Conservation (phyloP, 371 early-diverging fungal genomes). For the Blastocladiella emersonii region DNA sequence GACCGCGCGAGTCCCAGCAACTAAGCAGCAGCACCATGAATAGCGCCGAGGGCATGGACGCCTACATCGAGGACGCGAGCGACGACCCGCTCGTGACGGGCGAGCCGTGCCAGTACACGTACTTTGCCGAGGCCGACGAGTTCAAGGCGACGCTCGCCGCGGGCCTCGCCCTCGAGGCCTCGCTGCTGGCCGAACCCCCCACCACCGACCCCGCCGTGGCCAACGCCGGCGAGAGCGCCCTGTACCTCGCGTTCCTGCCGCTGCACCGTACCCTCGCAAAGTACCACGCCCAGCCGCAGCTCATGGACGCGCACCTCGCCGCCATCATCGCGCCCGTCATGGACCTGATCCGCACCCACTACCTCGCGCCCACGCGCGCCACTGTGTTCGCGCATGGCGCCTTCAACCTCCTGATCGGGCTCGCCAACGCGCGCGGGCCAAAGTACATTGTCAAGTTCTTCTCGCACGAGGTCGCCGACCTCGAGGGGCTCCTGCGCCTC, state of each 20-base stretch:
- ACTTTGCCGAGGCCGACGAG: not conserved
- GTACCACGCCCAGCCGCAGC: conserved; percentile 77
- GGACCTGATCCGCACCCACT: conserved; percentile 17
- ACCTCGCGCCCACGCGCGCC: not conserved
- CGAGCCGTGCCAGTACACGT: not conserved
- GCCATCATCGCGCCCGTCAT: conserved; percentile 50
- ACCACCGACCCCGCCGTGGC: too few species aligned
- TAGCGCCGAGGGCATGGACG: too few species aligned
- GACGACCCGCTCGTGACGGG: too few species aligned
- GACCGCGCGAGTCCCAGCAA: too few species aligned
- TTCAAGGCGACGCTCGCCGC: not conserved
- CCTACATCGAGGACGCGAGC: too few species aligned
- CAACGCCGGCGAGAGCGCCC: not conserved
- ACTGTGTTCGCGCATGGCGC: conserved; percentile 7
- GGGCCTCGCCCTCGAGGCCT: not conserved
- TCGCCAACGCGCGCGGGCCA: conserved; percentile 77
- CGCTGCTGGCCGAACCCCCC: not conserved
- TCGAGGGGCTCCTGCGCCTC: conserved; percentile 65
- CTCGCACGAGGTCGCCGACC: conserved; percentile 73
- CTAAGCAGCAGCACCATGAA: too few species aligned
- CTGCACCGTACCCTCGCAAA: not conserved
- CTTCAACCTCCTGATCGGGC: conserved; percentile 45
- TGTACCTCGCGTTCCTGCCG: not conserved
- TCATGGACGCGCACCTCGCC: conserved; percentile 76
- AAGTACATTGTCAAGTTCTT: conserved; percentile 75